Evolutionary conservation across 371 early-diverging fungal species (phyloP).

Genomic region (Mortierella sp.): DNA sequence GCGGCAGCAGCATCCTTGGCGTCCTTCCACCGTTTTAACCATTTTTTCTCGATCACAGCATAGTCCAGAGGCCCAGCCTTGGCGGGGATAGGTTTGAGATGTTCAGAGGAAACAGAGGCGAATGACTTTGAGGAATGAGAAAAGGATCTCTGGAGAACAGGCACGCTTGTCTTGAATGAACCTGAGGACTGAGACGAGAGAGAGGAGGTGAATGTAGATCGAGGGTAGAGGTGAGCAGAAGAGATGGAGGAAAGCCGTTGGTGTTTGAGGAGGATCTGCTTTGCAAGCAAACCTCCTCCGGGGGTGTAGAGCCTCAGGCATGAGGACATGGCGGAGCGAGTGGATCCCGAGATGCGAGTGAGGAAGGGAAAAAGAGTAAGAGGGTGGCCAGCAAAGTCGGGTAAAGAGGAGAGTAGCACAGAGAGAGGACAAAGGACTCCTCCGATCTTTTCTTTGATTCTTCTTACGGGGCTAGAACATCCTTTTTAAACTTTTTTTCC

Average conservation of each 20-base stretch:
- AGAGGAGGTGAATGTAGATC: neutral
- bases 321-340: slow-evolving; percentile 20
- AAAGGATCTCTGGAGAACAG: slow-evolving; percentile 18
- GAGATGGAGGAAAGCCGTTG: neutral
- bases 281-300: slow-evolving; percentile 7
- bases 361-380: neutral
- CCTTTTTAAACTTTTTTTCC: no score
- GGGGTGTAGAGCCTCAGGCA: slow-evolving; percentile 32
- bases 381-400: no score
- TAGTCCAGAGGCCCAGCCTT: slow-evolving; percentile 31
- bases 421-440: no score
- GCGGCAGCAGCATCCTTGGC: slow-evolving; percentile 3
- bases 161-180: slow-evolving; percentile 5
- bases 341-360: neutral
- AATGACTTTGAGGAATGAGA: slow-evolving; percentile 15
- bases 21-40: slow-evolving; percentile 50
- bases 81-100: slow-evolving; percentile 21
- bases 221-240: neutral
- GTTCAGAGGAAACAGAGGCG: slow-evolving; percentile 4
- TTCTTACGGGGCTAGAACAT: no score
- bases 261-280: slow-evolving; percentile 1
- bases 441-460: no score
- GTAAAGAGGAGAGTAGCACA: no score
- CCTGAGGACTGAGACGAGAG: neutral
- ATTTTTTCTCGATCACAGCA: slow-evolving; percentile 46